phyloP scores from a whole-genome alignment of 2,329 filamentous ascomycete species.

The Alternaria dauci region DNA sequence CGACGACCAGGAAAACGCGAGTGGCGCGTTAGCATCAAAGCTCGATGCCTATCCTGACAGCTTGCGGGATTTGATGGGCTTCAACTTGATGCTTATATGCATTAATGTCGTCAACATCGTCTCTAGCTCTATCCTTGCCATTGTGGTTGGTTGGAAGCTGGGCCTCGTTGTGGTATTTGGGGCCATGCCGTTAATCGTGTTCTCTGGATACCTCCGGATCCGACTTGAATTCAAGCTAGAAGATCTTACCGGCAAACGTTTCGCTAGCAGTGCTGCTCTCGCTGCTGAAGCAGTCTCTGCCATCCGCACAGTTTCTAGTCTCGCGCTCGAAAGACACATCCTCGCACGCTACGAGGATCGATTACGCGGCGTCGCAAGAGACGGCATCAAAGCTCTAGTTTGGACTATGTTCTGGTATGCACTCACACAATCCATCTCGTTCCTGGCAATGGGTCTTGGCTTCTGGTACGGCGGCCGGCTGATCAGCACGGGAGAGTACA shows the following conservation, averaged over 20 bases:
- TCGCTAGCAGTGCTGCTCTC: constrained; percentile 69
- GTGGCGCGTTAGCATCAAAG: constrained; percentile 79
- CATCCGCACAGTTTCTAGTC: constrained; percentile 89
- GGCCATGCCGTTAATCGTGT: constrained; percentile 34
- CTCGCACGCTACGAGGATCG: constrained; percentile 70
- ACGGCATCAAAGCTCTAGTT: constrained; percentile 71
- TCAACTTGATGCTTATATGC: constrained; percentile 85
- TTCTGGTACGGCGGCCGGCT: constrained; percentile 52
- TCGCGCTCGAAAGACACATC: constrained; percentile 87
- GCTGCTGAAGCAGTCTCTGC: constrained; percentile 94
- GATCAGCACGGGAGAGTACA: constrained; percentile 59
- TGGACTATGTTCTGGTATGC: constrained; percentile 84
- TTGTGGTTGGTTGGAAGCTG: constrained; percentile 87
- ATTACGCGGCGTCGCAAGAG: constrained; percentile 63
- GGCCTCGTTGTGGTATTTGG: constrained; percentile 80
- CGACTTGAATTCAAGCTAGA: constrained; percentile 82
- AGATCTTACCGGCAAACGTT: constrained; percentile 75
- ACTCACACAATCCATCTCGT: constrained; percentile 78
- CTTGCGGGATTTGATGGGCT: constrained; percentile 85
- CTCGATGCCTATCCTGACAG: constrained; percentile 78
- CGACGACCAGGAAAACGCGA: constrained; percentile 86
- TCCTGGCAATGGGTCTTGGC: constrained; percentile 45
- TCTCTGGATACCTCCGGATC: constrained; percentile 84
- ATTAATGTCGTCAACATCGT: constrained; percentile 82
- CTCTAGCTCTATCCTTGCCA: constrained; percentile 72